Base-by-base conservation (phyloP, 805 yeast genomes). In the Alloascoidea africana region DNA sequence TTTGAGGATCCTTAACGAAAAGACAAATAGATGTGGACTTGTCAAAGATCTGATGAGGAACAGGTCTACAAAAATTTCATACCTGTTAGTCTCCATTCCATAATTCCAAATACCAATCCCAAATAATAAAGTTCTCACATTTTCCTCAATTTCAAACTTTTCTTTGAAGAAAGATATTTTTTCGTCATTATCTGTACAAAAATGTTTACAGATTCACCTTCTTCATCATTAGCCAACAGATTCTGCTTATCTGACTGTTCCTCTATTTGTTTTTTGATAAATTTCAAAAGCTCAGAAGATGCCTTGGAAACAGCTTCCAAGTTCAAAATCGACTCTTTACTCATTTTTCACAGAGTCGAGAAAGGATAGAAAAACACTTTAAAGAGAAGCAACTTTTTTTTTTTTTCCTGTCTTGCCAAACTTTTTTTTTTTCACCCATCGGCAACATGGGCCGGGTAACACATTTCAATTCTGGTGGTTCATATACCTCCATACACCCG, bases 1-100 rank as follows among this genome's bases (percentile, higher is more conserved):
- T 44, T 44, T 62, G 65, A n/a, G 68, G 68, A 51, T 86, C 94
- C 48, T 83, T 73, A 36, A 83, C 71, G 44, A 85, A 66, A 44
- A 76, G 59, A 58, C 85, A 86, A 35, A 74, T 65, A 36, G 65
- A 63, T 42, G 71, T 58, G 19, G 65, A 69, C 34, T 64, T 56
- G 35, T 58, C 49, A 49, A 62, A 58, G 34, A 72, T 54, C 2
- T 79, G 58, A 49, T 76, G 64, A 32, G 62, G 61, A 27, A 60
- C 37, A 27, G 42, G 58, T 47, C 58, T 49, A n/a, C 44, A 11
- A 11, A 8, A 8, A 18, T 32, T 8, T 27, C 16, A 18, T n/a
- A 14, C 5, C 8, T 23, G 16, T 6, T n/a, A 35, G 23, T 35
- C 8, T 8, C 8, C 35, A 8, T 23, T 8, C 8, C 18, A 18